Evolutionary conservation across 345 rosid species (phyloP).

Genomic region (Eucalyptus regnans): DNA sequence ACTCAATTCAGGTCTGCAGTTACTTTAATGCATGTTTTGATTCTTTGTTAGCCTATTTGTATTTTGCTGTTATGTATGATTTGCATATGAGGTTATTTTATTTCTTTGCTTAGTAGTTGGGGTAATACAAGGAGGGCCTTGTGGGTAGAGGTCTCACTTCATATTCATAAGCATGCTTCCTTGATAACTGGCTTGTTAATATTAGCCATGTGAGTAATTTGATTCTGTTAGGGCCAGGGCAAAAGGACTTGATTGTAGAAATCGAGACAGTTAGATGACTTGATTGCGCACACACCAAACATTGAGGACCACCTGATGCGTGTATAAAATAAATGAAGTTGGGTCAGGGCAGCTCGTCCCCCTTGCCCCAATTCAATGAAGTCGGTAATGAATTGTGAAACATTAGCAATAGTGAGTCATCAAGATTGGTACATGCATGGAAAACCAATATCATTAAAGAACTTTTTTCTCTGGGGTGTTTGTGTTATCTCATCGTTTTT

Average conservation of each 20-base stretch:
- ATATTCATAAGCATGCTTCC: background rate
- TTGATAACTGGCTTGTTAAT: background rate
- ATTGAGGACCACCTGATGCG: background rate
- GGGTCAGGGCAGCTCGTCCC: background rate
- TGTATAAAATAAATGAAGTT: background rate
- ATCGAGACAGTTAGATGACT: background rate
- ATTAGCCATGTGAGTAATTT: background rate
- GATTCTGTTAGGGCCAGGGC: background rate
- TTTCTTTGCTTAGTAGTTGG: background rate
- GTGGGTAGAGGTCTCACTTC: background rate
- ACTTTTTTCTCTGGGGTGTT: background rate
- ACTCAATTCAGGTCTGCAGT: constrained; percentile 69
- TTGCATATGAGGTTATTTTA: background rate
- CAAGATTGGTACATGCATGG: background rate
- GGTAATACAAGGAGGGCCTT: background rate
- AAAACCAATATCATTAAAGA: background rate
- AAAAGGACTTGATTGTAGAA: background rate
- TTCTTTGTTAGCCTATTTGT: background rate
- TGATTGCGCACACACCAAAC: background rate
- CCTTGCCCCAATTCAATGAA: background rate
- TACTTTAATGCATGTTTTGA: background rate
- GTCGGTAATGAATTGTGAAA: background rate
- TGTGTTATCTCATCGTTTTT: background rate
- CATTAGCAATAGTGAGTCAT: background rate
- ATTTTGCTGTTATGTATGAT: background rate